A percentile compares a stretch with the other conserved stretches of the same genome.
These are phyloP conservation scores for Rhododendron williamsianum DNA, from an alignment of 148 eudicot genomes.

Conservation along the genomic window DNA sequence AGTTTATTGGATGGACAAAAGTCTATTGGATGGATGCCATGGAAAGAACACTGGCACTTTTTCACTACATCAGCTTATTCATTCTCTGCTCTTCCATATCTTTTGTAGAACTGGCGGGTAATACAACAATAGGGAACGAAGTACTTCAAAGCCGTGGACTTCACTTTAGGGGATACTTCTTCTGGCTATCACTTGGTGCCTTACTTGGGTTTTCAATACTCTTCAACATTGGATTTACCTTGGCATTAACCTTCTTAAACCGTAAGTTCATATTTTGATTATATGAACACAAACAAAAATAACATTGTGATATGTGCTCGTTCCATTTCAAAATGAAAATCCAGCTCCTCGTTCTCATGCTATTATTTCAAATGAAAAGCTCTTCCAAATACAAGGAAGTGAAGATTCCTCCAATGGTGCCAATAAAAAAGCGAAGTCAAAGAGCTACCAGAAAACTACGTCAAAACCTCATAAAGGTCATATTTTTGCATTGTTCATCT, in stretches of 20 bases:
- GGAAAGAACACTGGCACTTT: background rate
- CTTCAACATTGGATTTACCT: conserved; percentile 41
- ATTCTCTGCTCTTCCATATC: background rate
- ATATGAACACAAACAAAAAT: background rate
- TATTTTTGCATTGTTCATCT: background rate
- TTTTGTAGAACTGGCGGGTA: conserved; percentile 34
- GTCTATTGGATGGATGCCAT: background rate
- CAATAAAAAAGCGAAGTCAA: conserved; percentile 5
- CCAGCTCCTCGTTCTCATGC: conserved; percentile 60
- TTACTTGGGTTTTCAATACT: conserved; percentile 51
- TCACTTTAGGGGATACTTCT: conserved; percentile 35
- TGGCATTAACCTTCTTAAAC: conserved; percentile 59
- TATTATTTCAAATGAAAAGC: conserved; percentile 58
- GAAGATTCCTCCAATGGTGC: conserved; percentile 13
- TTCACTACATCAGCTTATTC: background rate
- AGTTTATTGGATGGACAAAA: background rate
- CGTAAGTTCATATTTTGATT: conserved; percentile 33
- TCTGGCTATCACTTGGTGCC: conserved; percentile 62
- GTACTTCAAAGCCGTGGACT: conserved; percentile 60
- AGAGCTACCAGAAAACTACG: background rate
- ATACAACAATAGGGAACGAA: conserved; percentile 49
- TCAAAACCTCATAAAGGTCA: conserved; percentile 35
- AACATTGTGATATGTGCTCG: background rate
- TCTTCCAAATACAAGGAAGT: conserved; percentile 32
- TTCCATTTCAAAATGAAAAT: conserved; percentile 10